A percentile compares a stretch with the other conserved stretches of the same genome.
These are phyloP conservation scores for Xylaria castorea DNA, from an alignment of 495 filamentous ascomycete genomes.

Conservation along the genomic window DNA sequence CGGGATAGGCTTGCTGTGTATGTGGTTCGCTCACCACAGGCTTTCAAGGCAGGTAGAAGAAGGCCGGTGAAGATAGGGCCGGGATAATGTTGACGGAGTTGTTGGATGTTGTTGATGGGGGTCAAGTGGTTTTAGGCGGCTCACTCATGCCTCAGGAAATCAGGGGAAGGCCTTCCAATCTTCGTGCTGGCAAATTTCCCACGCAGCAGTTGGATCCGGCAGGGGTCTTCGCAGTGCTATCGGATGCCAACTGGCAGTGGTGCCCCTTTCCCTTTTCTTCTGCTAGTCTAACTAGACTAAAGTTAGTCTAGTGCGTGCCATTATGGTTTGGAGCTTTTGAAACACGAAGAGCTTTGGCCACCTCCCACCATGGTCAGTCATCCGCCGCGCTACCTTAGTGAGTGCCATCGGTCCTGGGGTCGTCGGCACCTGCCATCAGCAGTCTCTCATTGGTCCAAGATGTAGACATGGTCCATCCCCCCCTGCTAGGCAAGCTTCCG, in stretches of 20 bases:
- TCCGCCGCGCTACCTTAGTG: not conserved
- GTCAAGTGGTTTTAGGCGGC: slow-evolving; percentile 29
- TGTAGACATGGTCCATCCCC: not conserved
- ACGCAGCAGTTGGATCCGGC: slow-evolving; percentile 27
- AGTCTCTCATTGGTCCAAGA: not conserved
- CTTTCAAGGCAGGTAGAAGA: slow-evolving; percentile 8
- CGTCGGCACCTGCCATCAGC: not conserved
- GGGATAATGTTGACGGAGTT: slow-evolving; percentile 15
- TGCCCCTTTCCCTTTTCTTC: slow-evolving; percentile 1
- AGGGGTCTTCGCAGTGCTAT: not conserved
- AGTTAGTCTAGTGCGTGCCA: not conserved
- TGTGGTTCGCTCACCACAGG: slow-evolving; percentile 11
- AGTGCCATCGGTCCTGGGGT: not conserved
- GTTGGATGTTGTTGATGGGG: slow-evolving; percentile 22
- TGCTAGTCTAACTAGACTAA: not conserved
- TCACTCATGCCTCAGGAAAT: slow-evolving; percentile 43
- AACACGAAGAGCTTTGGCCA: slow-evolving; percentile 40
- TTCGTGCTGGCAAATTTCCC: slow-evolving; percentile 48
- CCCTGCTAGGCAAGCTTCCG: not conserved
- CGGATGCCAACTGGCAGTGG: slow-evolving; percentile 17
- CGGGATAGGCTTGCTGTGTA: not conserved
- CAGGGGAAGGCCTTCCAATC: slow-evolving; percentile 42
- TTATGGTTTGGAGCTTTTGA: slow-evolving; percentile 32
- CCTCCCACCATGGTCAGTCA: slow-evolving; percentile 14
- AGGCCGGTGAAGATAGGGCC: slow-evolving; percentile 15